Base-by-base conservation (phyloP, 495 filamentous ascomycete genomes). In the Haplographium delicatum region DNA sequence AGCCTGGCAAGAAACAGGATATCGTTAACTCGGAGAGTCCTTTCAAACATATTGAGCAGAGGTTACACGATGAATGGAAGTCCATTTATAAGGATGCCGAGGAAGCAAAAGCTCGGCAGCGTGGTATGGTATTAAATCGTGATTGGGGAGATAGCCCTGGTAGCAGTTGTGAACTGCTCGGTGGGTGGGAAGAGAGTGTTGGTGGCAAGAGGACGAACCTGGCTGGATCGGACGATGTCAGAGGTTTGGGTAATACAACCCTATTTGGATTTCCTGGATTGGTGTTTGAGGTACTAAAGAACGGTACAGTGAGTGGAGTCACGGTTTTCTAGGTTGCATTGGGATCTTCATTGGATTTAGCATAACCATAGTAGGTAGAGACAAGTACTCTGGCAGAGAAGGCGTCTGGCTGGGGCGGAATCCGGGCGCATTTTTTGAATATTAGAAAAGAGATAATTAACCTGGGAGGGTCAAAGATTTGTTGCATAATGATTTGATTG, bases 221-320 rank as follows among this genome's bases (percentile, higher is more conserved):
- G 5, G 71, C 67, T 24, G 61, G 70, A 44, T 75, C 65, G 19
- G 61, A 72, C 15, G 70, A 74, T 28, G 66, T 70, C 24, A 78
- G 70, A 37, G 83, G 80, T 79, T 58, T 89, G 65, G 74, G 81
- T 13, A 93, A 89, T 47, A 93, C 87, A 20, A 91, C 91, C 58
- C 66, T 98, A 11, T 97, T 88, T 72, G 90, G 91, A 9, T 97
- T 94, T 62, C 93, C 91, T 1, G 93, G 93, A 2, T 69, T 96
- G 60, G 75, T 96, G 16, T 97, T 96, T 69, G 93, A 98, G 69
- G 91, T 98, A 9, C 66, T 96, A 67, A 93, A 87, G 81, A 96
- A 93, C 62, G 89, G 85, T 3, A 83, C 81, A 34, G 89, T 98
- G 26, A 91, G 88, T 63, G 85, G 84, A 26, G 69, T 97, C 57